Percentiles rank a stretch among this genome's conserved stretches.
Conservation (phyloP, 164 flowering plant species). For the Chimonanthus salicifolius region DNA sequence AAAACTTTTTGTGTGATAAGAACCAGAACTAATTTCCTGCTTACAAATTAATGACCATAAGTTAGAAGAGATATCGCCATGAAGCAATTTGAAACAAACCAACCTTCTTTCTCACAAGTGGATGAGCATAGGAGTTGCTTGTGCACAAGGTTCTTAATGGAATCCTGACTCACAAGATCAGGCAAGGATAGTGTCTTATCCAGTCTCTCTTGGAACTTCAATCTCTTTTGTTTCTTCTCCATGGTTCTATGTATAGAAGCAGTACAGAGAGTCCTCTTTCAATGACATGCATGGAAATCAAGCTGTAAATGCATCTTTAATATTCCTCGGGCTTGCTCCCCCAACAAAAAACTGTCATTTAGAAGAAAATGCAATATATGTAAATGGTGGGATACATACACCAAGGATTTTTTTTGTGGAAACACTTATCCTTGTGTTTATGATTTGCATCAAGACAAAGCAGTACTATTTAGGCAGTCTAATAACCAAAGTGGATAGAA, state of each 20-base stretch:
- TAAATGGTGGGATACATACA: not conserved
- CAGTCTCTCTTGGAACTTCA: conserved; percentile 58
- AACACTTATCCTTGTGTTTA: too few species aligned
- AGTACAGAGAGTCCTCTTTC: not conserved
- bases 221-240: conserved; percentile 41
- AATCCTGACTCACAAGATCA: conserved; percentile 41
- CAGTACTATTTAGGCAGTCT: too few species aligned
- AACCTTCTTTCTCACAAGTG: conserved; percentile 38
- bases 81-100: not conserved
- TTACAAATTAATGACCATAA: not conserved
- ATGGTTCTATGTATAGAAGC: conserved; percentile 31
- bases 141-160: conserved; percentile 46
- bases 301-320: not conserved
- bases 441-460: too few species aligned
- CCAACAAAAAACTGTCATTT: not conserved
- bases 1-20: not conserved
- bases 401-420: too few species aligned
- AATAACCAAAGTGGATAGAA: too few species aligned
- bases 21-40: not conserved
- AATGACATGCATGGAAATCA: not conserved
- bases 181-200: conserved; percentile 65
- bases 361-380: not conserved
- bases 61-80: not conserved
- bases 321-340: not conserved
- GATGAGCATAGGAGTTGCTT: conserved; percentile 51